Percentiles rank a stretch among this genome's conserved stretches.
These are phyloP conservation scores for Trichoderma polysporum DNA, from an alignment of 2,329 filamentous ascomycete genomes.

Conservation along the genomic window DNA sequence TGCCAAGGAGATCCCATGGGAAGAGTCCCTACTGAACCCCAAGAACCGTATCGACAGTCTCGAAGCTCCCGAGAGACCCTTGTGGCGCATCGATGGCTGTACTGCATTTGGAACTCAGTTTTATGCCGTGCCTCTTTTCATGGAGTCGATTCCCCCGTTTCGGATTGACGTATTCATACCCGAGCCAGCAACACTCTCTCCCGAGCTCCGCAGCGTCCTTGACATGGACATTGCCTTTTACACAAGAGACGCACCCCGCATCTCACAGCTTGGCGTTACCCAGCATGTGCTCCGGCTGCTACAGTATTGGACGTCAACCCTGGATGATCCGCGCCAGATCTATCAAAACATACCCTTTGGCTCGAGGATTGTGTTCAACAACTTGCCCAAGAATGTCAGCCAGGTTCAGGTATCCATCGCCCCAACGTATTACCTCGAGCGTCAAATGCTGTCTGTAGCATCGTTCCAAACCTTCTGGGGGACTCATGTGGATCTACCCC, in stretches of 20 bases:
- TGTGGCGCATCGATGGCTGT: conserved; percentile 61
- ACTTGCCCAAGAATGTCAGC: conserved; percentile 47
- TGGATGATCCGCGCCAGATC: conserved; percentile 32
- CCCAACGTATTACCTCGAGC: conserved; percentile 54
- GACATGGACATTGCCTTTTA: conserved; percentile 54
- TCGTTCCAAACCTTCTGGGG: conserved; percentile 47
- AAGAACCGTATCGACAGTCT: conserved; percentile 62
- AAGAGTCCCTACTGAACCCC: conserved; percentile 54
- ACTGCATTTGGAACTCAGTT: conserved; percentile 58
- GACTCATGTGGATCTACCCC: conserved; percentile 42
- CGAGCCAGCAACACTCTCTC: conserved; percentile 45
- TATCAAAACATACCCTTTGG: conserved; percentile 56
- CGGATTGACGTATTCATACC: conserved; percentile 60
- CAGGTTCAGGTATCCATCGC: conserved; percentile 48
- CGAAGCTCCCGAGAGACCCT: conserved; percentile 40
- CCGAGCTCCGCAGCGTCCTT: conserved; percentile 46
- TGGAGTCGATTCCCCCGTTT: conserved; percentile 46
- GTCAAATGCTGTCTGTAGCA: conserved; percentile 47
- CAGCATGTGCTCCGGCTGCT: conserved; percentile 55
- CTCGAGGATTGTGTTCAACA: conserved; percentile 55
- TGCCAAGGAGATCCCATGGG: conserved; percentile 39
- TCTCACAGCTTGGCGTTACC: conserved; percentile 52
- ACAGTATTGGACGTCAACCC: conserved; percentile 47
- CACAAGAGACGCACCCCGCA: conserved; percentile 49
- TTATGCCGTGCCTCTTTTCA: conserved; percentile 55